Conservation (phyloP, 306 rosid species). For the Hippophae gyantsensis region DNA sequence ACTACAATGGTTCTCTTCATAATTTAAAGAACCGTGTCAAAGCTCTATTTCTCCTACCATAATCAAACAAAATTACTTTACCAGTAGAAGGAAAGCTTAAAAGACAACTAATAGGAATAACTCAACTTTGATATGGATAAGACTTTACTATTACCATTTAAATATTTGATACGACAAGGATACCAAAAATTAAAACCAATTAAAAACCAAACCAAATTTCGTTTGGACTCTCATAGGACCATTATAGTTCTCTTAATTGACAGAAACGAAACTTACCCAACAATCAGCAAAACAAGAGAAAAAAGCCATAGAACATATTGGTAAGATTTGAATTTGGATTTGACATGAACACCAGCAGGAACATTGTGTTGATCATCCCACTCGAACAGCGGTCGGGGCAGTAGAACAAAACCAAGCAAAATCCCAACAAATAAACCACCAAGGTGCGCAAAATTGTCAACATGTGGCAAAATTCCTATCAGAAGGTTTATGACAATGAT, state of each 20-base stretch:
- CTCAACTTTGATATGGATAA: too few species aligned
- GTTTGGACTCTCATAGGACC: background rate
- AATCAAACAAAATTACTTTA: too few species aligned
- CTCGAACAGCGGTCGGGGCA: slow-evolving; percentile 63
- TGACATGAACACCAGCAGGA: slow-evolving; percentile 35
- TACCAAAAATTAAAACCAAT: background rate
- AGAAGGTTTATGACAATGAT: slow-evolving; percentile 64
- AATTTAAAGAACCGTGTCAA: too few species aligned
- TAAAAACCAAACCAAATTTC: background rate
- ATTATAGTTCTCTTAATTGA: background rate
- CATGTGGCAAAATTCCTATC: slow-evolving; percentile 71
- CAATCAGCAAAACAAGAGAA: slow-evolving; percentile 42
- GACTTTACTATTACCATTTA: too few species aligned
- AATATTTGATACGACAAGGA: too few species aligned
- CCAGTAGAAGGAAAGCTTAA: too few species aligned
- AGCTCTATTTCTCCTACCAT: too few species aligned
- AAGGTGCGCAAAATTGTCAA: slow-evolving; percentile 77
- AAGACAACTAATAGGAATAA: too few species aligned
- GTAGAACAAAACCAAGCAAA: slow-evolving; percentile 66
- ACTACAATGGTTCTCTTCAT: background rate
- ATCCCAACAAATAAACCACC: slow-evolving; percentile 76
- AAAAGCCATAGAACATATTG: slow-evolving; percentile 59
- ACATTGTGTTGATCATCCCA: slow-evolving; percentile 48
- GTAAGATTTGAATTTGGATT: slow-evolving; percentile 59
- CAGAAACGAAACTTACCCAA: slow-evolving; percentile 41